Evolutionary conservation across 2,329 filamentous ascomycete species (phyloP), one percentile per base, ranked within the genome.

Genomic region (Xylaria hypoxylon): DNA sequence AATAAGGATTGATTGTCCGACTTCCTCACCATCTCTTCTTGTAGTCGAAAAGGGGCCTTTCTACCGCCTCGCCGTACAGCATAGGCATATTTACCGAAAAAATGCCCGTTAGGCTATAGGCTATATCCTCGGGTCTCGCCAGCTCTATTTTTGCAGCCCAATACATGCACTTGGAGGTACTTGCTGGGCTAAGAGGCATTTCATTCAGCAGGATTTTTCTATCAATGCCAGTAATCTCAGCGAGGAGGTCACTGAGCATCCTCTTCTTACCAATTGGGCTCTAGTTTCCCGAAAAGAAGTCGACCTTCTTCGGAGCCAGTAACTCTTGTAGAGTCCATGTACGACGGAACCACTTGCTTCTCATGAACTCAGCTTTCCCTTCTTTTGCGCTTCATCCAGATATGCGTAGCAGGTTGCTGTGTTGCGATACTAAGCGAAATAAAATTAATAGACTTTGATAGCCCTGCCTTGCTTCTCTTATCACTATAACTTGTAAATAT

Each of bases 1-100:
- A 67, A 66, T 4, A 68, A 28, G 6, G 66, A 68, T n/a, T 68
- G 66, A 28, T 68, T 59, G 28, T 69, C 64, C 6, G 59, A 69
- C 15, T 47, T 17, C 26, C 42, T 64, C 64, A 64, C 57, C 17
- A 69, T 67, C 40, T 69, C 63, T 31, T 69, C 64, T 24, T 64
- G 64, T 6, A 67, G 22, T 22, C 67, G 35, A 31, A 59, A 42
- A 45, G 64, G 61, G 1, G 67, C 64, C 28, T 52, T 64, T 64
- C 67, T 3, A 42, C 55, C 15, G 64, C 67, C 31, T 63, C 64
- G 10, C 59, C 67, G 26, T 67, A 69, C 7, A 67, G 28, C 59
- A 64, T 51, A 1, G 64, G 64, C 64, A 67, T 67, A 51, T 50
- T 64, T 15, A 64, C 60, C 1, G 40, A 42, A 26, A 64, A 67